Base-by-base conservation (phyloP, 345 rosid species). In the Hibiscus tridactylites region DNA sequence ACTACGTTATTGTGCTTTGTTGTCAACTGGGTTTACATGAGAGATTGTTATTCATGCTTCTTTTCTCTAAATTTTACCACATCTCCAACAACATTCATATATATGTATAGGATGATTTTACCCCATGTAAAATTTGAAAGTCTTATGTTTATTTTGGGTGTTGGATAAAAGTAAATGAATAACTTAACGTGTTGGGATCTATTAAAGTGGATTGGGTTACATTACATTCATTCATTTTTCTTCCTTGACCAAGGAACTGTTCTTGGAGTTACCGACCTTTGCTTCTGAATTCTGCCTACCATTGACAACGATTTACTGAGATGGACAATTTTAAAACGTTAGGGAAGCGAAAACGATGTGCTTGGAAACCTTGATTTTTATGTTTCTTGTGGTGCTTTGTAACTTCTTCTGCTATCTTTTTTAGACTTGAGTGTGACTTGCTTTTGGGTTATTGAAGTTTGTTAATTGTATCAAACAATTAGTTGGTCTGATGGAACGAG, bases 271-370 rank as follows among this genome's bases (percentile, higher is more conserved):
- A 31, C 60, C 39, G 52, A 2, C 50, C 15, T 21, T 73, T 50
- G 19, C 71, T 59, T 72, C 53, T 19, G 13, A 24, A 33, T 28
- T 29, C 26, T 75, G 65, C 73, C 79, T 19, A 74, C 68, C 49
- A 68, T 72, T 72, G 79, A 81, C 65, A 70, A 77, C 19, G 74
- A 81, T 39, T 79, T 26, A 2, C 71, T 26, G 16, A 1, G n/a
- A 24, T 75, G 69, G 47, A 37, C 61, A 61, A 6, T 49, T 57
- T 3, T 44, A 8, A 21, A 26, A 65, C 7, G 29, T 19, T 21
- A 44, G 1, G 15, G 15, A 15, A 52, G 0, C 57, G 57, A 52
- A 52, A 52, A 52, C 57, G 9, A 52, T 52, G 19, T 52, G 57
- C 57, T 16, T 52, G 21, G 4, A 33, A 44, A 65, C 12, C 10